Evolutionary conservation across 2,329 filamentous ascomycete genomes (phyloP).

Genomic region (Diplodia scrobiculata): DNA sequence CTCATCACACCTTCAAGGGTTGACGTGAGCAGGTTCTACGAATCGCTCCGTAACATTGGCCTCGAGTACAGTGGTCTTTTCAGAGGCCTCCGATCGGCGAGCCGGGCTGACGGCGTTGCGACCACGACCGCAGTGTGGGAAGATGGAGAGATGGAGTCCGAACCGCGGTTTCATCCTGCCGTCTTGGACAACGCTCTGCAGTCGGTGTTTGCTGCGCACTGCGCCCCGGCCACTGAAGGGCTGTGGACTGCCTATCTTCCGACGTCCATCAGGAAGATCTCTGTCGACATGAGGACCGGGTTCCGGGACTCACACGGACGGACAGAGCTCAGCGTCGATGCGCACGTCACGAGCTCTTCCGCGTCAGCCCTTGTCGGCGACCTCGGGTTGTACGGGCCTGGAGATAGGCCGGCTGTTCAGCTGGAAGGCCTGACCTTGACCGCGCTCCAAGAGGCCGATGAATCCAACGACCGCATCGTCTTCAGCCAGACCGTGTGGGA

Average conservation of each 20-base stretch:
- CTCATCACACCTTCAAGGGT: neutral
- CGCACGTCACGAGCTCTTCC: neutral
- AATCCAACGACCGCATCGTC: neutral
- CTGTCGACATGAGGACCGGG: slow-evolving; percentile 33
- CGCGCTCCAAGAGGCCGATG: neutral
- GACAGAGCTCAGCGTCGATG: neutral
- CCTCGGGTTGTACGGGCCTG: neutral
- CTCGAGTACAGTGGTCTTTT: slow-evolving; percentile 34
- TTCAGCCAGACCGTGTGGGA: neutral
- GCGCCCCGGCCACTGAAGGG: slow-evolving; percentile 37
- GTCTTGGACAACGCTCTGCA: slow-evolving; percentile 41
- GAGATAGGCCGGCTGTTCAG: neutral
- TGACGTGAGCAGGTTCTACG: slow-evolving; percentile 33
- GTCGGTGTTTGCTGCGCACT: slow-evolving; percentile 36
- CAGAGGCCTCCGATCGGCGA: slow-evolving; percentile 12
- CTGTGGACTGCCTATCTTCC: slow-evolving; percentile 36
- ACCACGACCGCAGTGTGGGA: slow-evolving; percentile 1
- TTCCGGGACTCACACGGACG: neutral
- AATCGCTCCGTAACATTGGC: slow-evolving; percentile 32
- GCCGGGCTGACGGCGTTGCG: slow-evolving; percentile 29
- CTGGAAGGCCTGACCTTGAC: neutral
- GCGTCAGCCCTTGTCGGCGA: neutral
- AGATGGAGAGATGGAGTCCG: neutral
- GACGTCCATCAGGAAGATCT: slow-evolving; percentile 32
- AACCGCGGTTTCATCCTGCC: slow-evolving; percentile 34